These are phyloP conservation scores for Pterothamnion heteromorphum DNA, from an alignment of 31 red algal species.

Conservation along the genomic window DNA sequence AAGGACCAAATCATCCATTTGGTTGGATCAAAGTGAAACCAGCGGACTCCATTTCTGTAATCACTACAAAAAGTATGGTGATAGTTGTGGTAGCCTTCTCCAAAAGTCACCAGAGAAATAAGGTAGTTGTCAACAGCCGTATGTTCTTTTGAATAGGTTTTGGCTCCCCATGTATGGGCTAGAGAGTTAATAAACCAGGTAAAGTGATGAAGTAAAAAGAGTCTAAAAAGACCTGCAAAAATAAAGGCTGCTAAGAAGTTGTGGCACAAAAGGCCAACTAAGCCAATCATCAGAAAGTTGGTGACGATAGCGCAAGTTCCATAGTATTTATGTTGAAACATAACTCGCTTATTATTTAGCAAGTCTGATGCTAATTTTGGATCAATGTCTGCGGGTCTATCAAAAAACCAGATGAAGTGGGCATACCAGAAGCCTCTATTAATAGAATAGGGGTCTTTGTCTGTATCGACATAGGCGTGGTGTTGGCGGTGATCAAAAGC, in stretches of 20 bases:
- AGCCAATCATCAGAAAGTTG: slow-evolving; percentile 49
- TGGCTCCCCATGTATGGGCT: slow-evolving; percentile 55
- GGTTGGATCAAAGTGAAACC: slow-evolving; percentile 66
- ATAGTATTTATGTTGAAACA: slow-evolving; percentile 61
- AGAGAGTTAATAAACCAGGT: slow-evolving; percentile 62
- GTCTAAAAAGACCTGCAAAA: slow-evolving; percentile 56
- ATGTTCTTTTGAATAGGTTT: slow-evolving; percentile 50
- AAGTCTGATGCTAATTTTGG: slow-evolving; percentile 55
- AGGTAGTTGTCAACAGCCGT: slow-evolving; percentile 49
- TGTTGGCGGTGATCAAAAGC: slow-evolving; percentile 53
- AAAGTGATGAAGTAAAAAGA: slow-evolving; percentile 58
- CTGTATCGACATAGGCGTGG: slow-evolving; percentile 57
- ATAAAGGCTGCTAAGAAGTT: slow-evolving; percentile 50
- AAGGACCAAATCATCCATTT: slow-evolving; percentile 51
- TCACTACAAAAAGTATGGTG: slow-evolving; percentile 65
- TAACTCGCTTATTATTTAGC: slow-evolving; percentile 40
- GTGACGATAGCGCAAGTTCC: slow-evolving; percentile 49
- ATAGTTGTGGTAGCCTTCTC: slow-evolving; percentile 72
- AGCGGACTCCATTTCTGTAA: slow-evolving; percentile 60
- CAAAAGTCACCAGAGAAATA: slow-evolving; percentile 55
- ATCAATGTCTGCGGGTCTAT: slow-evolving; percentile 19
- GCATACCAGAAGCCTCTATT: slow-evolving; percentile 66
- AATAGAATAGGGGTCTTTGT: slow-evolving; percentile 58
- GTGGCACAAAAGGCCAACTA: slow-evolving; percentile 40
- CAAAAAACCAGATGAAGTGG: slow-evolving; percentile 60